A percentile compares a stretch with the other conserved stretches of the same genome.
These are phyloP conservation scores for Russula ochroleuca DNA, from an alignment of 768 basidiomycete genomes.

Conservation along the genomic window DNA sequence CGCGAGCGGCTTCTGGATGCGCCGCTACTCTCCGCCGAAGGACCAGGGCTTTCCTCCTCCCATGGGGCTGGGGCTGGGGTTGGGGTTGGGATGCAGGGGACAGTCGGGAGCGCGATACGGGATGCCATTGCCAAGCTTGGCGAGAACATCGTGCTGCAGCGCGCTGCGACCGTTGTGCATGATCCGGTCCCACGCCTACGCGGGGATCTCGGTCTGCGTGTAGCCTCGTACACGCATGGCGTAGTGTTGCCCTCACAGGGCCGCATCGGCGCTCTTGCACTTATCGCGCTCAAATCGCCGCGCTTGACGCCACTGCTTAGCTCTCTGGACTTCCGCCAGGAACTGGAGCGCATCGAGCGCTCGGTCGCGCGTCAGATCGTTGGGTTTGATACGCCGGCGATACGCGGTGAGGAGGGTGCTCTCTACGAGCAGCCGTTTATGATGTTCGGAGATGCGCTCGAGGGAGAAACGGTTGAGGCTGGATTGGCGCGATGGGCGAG, in stretches of 20 bases:
- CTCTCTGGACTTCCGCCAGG: constrained; percentile 15
- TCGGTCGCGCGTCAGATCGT: constrained; percentile 26
- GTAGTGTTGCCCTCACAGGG: constrained; percentile 18
- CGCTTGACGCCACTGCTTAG: constrained; percentile 14
- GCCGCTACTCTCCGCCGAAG: constrained; percentile 53
- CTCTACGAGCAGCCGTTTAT: constrained; percentile 27
- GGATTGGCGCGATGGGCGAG: constrained; percentile 24
- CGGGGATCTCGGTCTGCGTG: constrained; percentile 15
- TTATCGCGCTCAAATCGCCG: constrained; percentile 25
- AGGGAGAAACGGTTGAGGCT: constrained; percentile 24
- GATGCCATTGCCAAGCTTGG: constrained; percentile 72
- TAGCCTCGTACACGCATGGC: constrained; percentile 26
- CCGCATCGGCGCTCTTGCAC: constrained; percentile 24
- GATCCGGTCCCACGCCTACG: constrained; percentile 30
- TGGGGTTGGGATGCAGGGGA: constrained; percentile 29
- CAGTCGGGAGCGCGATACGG: constrained; percentile 60
- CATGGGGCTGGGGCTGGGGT: background rate
- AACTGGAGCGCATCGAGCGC: constrained; percentile 26
- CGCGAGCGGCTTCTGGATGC: constrained; percentile 55
- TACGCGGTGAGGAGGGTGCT: constrained; percentile 22
- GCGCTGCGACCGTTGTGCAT: constrained; percentile 40
- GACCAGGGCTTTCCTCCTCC: background rate
- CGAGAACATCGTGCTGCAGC: constrained; percentile 58
- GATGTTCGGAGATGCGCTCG: constrained; percentile 19
- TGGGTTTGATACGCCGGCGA: constrained; percentile 22